Percentiles rank a stretch among this genome's conserved stretches.
phyloP scores from a whole-genome alignment of 805 yeast genomes.

The Suhomyces sp. region DNA sequence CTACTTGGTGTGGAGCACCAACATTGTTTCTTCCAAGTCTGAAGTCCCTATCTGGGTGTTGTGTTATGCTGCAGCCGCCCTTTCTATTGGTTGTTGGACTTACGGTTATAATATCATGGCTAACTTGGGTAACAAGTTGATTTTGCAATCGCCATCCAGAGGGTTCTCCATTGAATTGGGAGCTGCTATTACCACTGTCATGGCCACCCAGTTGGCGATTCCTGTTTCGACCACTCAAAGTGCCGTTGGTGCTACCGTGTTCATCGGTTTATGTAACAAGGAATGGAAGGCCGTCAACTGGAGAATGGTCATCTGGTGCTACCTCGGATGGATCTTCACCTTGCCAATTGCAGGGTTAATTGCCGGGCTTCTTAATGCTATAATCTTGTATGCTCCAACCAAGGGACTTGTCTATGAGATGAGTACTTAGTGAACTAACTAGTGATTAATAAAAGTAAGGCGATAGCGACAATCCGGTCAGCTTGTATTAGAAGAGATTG shows the following conservation, averaged over 20 bases:
- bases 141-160: constrained; percentile 74
- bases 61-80: constrained; percentile 63
- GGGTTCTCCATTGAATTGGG: constrained; percentile 78
- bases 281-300: constrained; percentile 67
- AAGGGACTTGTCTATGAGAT: constrained; percentile 28
- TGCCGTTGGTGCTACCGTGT: constrained; percentile 76
- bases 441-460: not conserved
- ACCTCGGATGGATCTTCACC: constrained; percentile 70
- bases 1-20: constrained; percentile 59
- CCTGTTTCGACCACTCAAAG: constrained; percentile 80
- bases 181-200: constrained; percentile 70
- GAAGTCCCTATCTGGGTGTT: constrained; percentile 73
- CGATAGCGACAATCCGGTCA: too few species aligned
- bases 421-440: constrained; percentile 1
- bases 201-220: constrained; percentile 70
- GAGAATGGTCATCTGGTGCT: constrained; percentile 74
- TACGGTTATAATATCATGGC: constrained; percentile 70
- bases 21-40: constrained; percentile 45
- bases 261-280: constrained; percentile 70
- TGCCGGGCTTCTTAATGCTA: constrained; percentile 65
- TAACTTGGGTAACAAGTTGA: constrained; percentile 70
- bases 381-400: constrained; percentile 63
- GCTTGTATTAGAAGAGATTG: too few species aligned
- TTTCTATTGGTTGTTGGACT: constrained; percentile 69
- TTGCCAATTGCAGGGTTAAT: constrained; percentile 72